phyloP scores from a whole-genome alignment of 1,139 yeast species.

The Nakaseomyces glabratus region DNA sequence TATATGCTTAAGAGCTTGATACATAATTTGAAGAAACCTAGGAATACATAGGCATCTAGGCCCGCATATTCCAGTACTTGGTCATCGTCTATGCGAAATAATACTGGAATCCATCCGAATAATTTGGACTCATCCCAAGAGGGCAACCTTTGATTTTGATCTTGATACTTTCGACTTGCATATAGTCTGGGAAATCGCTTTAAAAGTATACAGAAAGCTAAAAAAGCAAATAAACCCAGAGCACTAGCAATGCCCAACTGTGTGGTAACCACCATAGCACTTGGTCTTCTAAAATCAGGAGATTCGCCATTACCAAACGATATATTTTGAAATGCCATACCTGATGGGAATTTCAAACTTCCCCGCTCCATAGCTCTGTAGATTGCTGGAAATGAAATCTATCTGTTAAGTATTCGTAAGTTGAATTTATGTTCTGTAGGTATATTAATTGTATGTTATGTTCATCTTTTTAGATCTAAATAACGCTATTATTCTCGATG shows the following conservation, averaged over 20 bases:
- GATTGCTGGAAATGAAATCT: too few species aligned
- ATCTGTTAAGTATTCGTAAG: too few species aligned
- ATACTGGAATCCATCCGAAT: constrained; percentile 71
- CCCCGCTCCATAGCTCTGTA: too few species aligned
- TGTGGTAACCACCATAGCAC: constrained; percentile 37
- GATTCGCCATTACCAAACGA: constrained; percentile 9
- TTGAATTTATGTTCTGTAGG: too few species aligned
- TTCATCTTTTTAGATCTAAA: too few species aligned
- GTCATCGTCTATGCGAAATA: constrained; percentile 57
- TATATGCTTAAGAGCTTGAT: constrained; percentile 47
- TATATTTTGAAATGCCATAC: too few species aligned
- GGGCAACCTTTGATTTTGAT: constrained; percentile 31
- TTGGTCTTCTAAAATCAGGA: constrained; percentile 36
- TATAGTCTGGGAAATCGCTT: constrained; percentile 63
- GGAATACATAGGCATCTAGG: constrained; percentile 79
- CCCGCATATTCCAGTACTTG: constrained; percentile 87
- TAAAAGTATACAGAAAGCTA: constrained; percentile 55
- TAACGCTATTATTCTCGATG: too few species aligned
- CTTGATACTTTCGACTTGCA: constrained; percentile 42
- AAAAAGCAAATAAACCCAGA: constrained; percentile 55
- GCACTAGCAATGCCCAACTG: constrained; percentile 54
- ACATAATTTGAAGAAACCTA: constrained; percentile 68
- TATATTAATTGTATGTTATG: too few species aligned
- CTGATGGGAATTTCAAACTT: too few species aligned
- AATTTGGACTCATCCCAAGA: constrained; percentile 44